These are phyloP conservation scores for Closterium sp. DNA, from an alignment of 139 green algal genomes.

Conservation along the genomic window DNA sequence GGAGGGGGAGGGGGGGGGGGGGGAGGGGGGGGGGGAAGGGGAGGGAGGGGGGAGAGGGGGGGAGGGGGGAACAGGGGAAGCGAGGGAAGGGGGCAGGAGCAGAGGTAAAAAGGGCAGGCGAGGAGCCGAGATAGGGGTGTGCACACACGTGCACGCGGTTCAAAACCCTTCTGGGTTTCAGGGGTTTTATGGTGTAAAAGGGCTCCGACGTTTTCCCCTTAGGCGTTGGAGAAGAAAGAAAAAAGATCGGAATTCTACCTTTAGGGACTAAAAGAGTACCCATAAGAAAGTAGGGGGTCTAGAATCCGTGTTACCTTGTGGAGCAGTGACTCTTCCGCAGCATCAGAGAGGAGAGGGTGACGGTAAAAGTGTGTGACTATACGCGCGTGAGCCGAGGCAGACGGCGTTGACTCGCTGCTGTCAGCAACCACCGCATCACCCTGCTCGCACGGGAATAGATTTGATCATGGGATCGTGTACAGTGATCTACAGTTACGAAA, in stretches of 20 bases:
- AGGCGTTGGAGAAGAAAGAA: not conserved
- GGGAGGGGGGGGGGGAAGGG: not conserved
- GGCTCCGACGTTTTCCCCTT: too few relatives aligned
- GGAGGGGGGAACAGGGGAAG: not conserved
- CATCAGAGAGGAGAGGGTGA: slow-evolving; percentile 33
- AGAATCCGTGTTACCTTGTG: not conserved
- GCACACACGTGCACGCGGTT: too few relatives aligned
- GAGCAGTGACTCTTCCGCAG: slow-evolving; percentile 31
- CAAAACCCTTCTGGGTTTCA: too few relatives aligned
- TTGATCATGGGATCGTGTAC: too few relatives aligned
- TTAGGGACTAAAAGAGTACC: too few relatives aligned
- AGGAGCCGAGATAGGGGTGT: too few relatives aligned
- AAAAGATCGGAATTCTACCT: not conserved
- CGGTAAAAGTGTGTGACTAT: slow-evolving; percentile 36
- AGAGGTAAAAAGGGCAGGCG: not conserved
- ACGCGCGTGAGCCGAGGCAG: not conserved
- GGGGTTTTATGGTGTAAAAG: too few relatives aligned
- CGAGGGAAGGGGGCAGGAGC: not conserved
- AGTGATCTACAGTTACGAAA: too few relatives aligned
- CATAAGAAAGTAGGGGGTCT: too few relatives aligned
- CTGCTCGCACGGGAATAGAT: too few relatives aligned
- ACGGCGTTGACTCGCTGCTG: not conserved
- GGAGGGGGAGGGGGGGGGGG: not conserved
- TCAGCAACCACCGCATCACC: not conserved
- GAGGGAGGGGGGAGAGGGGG: not conserved